Evolutionary conservation across 371 early-diverging fungal species (phyloP).

Genomic region (Gilbertella persicaria): DNA sequence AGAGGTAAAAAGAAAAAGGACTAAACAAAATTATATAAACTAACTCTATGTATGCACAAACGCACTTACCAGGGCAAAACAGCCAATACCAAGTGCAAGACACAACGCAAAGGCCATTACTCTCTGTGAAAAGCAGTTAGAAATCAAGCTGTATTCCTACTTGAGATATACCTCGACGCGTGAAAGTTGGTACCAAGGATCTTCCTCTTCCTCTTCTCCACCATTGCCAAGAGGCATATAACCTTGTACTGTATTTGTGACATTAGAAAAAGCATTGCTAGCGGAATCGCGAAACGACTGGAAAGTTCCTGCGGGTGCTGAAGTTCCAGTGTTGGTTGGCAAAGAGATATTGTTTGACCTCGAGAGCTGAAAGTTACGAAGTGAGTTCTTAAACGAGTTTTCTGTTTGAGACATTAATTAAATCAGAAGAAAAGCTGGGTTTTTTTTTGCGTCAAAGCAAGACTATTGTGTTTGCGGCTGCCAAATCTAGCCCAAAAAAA

Average conservation of each 20-base stretch:
- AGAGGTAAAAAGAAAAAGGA: conserved; percentile 53
- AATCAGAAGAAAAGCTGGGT: no score
- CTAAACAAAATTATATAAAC: conserved; percentile 16
- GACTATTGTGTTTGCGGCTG: no score
- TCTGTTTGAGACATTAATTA: conserved; percentile 42
- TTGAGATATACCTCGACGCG: conserved; percentile 53
- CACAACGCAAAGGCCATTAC: conserved; percentile 54
- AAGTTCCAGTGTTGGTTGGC: conserved; percentile 23
- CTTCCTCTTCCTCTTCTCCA: conserved; percentile 44
- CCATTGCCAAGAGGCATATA: conserved; percentile 41
- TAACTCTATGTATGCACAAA: neutral
- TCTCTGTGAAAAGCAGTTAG: conserved; percentile 24
- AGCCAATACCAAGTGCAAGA: conserved; percentile 48
- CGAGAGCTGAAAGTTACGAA: conserved; percentile 42
- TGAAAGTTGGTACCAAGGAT: conserved; percentile 55
- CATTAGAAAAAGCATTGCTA: conserved; percentile 40
- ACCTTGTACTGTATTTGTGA: conserved; percentile 45
- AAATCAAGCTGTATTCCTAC: neutral
- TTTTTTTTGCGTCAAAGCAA: no score
- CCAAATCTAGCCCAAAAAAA: no score
- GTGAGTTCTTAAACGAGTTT: conserved; percentile 41
- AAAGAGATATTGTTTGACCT: conserved; percentile 21
- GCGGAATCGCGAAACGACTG: conserved; percentile 42
- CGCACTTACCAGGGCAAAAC: conserved; percentile 48
- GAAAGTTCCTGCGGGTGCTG: conserved; percentile 19